Evolutionary conservation across 495 filamentous ascomycete species (phyloP).

Genomic region (Aspergillus taichungensis): DNA sequence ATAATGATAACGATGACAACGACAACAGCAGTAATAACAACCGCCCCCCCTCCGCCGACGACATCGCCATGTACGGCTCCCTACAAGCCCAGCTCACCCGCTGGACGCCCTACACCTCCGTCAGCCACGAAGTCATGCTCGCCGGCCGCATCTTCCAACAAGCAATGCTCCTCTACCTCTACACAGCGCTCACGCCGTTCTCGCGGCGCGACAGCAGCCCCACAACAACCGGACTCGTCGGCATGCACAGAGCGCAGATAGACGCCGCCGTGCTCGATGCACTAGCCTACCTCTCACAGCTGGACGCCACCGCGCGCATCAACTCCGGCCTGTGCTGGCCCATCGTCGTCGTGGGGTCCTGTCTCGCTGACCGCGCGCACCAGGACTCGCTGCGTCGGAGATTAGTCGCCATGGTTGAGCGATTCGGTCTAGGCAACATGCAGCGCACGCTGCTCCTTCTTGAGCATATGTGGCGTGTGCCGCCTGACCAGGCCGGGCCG

Average conservation of each 20-base stretch:
- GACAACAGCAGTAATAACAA: conserved; percentile 7
- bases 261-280: conserved; percentile 22
- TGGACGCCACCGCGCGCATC: conserved; percentile 22
- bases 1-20: conserved; percentile 12
- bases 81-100: conserved; percentile 27
- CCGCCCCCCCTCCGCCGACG: conserved; percentile 13
- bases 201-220: conserved; percentile 9
- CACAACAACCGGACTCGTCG: not conserved
- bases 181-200: conserved; percentile 23
- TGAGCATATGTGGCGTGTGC: conserved; percentile 28
- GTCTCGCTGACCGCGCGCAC: conserved; percentile 14
- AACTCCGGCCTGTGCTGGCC: conserved; percentile 34
- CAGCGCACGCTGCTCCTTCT: conserved; percentile 25
- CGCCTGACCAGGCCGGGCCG: conserved; percentile 20
- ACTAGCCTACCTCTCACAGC: conserved; percentile 19
- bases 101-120: conserved; percentile 25
- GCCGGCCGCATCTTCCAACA: conserved; percentile 30
- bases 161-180: conserved; percentile 29
- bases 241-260: conserved; percentile 25
- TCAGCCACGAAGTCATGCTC: conserved; percentile 23
- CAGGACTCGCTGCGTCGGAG: conserved; percentile 15
- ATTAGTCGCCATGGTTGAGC: conserved; percentile 18
- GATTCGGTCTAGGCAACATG: conserved; percentile 31
- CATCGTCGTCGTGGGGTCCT: conserved; percentile 29
- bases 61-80: conserved; percentile 33